Percentiles rank a stretch among this genome's conserved stretches.
Evolutionary conservation across 805 yeast genomes (phyloP).

Genomic region (Candida railenensis): DNA sequence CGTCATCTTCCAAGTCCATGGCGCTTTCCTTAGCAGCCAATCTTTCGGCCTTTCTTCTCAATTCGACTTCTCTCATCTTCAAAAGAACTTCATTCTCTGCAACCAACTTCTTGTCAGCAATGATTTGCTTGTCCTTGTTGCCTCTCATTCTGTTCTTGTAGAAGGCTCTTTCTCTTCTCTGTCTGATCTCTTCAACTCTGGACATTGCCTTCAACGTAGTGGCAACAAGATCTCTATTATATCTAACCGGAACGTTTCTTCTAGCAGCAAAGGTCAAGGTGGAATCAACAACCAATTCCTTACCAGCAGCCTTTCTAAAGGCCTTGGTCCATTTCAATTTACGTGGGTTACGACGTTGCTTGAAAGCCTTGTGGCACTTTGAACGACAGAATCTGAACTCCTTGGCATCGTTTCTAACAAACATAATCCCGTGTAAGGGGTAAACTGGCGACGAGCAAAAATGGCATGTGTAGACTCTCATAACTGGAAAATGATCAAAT

Average conservation of each 20-base stretch:
- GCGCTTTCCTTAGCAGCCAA: constrained; percentile 57
- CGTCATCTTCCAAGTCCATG: constrained; percentile 41
- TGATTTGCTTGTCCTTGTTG: constrained; percentile 83
- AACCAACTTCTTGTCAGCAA: constrained; percentile 83
- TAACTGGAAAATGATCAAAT: constrained; percentile 20
- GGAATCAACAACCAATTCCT: constrained; percentile 95
- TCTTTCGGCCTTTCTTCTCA: constrained; percentile 72
- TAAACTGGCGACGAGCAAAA: constrained; percentile 97
- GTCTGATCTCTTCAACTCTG: constrained; percentile 93
- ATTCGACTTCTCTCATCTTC: constrained; percentile 90
- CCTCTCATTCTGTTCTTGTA: constrained; percentile 99
- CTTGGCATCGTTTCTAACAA: constrained; percentile 97
- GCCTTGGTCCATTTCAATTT: constrained; percentile 98
- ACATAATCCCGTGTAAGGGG: constrained; percentile 83
- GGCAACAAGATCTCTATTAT: constrained; percentile 93
- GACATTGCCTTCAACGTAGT: constrained; percentile 94
- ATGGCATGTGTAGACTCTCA: constrained; percentile 91
- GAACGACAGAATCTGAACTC: constrained; percentile 97
- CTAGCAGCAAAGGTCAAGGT: constrained; percentile 95
- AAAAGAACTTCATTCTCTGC: constrained; percentile 86
- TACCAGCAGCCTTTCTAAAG: constrained; percentile 98
- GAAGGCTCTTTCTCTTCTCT: constrained; percentile 96
- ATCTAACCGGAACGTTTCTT: constrained; percentile 97
- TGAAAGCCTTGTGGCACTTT: constrained; percentile 95
- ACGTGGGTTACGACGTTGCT: constrained; percentile 97